Conservation (phyloP, 495 filamentous ascomycete species). For the Xylaria intraflava region DNA sequence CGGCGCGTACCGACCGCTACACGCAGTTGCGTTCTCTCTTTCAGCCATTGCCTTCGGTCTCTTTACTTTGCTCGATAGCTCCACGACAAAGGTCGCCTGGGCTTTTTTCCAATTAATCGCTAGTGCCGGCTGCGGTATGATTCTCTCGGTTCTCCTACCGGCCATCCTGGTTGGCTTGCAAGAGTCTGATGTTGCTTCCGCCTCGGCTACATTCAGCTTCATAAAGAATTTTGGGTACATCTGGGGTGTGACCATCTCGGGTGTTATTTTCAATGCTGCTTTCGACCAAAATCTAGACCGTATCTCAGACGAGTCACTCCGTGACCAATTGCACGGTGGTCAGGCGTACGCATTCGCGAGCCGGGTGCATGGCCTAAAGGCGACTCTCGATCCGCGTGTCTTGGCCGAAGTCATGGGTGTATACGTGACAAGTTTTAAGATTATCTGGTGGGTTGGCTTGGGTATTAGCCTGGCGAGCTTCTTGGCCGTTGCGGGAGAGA, state of each 20-base stretch:
- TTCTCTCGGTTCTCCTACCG: neutral
- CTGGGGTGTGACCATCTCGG: constrained; percentile 33
- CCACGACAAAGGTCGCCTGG: neutral
- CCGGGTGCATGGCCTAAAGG: neutral
- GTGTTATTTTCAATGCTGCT: constrained; percentile 15
- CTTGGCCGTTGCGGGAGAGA: too few species aligned
- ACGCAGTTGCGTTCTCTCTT: neutral
- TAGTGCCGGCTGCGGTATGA: neutral
- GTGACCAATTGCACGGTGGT: neutral
- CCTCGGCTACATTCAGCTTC: constrained; percentile 34
- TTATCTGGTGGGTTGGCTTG: too few species aligned
- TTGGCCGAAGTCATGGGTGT: too few species aligned
- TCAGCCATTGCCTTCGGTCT: constrained; percentile 2
- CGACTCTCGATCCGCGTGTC: too few species aligned
- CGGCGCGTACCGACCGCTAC: neutral
- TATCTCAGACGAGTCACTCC: neutral
- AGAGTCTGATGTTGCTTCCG: constrained; percentile 15
- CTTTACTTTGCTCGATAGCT: constrained; percentile 5
- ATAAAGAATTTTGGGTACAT: constrained; percentile 37
- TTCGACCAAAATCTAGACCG: neutral
- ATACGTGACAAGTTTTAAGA: too few species aligned
- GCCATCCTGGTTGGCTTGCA: neutral
- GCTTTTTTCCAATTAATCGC: neutral
- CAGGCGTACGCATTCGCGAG: neutral
- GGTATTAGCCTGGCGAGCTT: too few species aligned